Percentiles rank a stretch among this genome's conserved stretches.
phyloP scores from a whole-genome alignment of 306 rosid species.

The Begonia fuchsioides region DNA sequence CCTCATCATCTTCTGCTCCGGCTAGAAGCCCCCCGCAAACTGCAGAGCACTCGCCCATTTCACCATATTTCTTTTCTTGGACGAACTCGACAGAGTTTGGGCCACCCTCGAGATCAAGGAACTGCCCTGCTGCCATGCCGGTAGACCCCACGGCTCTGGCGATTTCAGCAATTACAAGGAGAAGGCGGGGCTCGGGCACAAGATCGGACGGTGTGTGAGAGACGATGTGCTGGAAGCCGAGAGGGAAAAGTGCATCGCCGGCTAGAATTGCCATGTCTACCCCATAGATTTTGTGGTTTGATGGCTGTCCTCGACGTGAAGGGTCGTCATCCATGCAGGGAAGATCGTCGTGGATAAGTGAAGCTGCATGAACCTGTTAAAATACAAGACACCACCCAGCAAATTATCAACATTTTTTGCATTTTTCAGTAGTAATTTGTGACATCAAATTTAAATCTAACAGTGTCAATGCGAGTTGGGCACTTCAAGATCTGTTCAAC shows the following conservation, averaged over 20 bases:
- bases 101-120: slow-evolving; percentile 71
- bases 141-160: slow-evolving; percentile 82
- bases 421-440: neutral
- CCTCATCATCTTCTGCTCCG: slow-evolving; percentile 61
- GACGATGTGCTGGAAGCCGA: slow-evolving; percentile 85
- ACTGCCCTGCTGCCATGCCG: slow-evolving; percentile 98
- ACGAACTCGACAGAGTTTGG: slow-evolving; percentile 53
- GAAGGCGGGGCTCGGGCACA: slow-evolving; percentile 50
- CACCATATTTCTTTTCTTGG: slow-evolving; percentile 92
- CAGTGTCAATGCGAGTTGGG: neutral
- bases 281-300: slow-evolving; percentile 67
- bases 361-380: slow-evolving; percentile 80
- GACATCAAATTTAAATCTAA: neutral
- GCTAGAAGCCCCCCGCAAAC: slow-evolving; percentile 87
- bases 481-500: neutral
- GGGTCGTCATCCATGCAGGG: slow-evolving; percentile 91
- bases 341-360: slow-evolving; percentile 87
- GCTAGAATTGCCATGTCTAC: slow-evolving; percentile 92
- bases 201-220: slow-evolving; percentile 60
- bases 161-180: slow-evolving; percentile 76
- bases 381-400: neutral
- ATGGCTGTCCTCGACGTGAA: slow-evolving; percentile 78
- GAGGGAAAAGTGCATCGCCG: slow-evolving; percentile 85
- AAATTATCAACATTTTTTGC: neutral
- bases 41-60: slow-evolving; percentile 84